Conservation (phyloP, 164 flowering plant species). For the Piper longum region DNA sequence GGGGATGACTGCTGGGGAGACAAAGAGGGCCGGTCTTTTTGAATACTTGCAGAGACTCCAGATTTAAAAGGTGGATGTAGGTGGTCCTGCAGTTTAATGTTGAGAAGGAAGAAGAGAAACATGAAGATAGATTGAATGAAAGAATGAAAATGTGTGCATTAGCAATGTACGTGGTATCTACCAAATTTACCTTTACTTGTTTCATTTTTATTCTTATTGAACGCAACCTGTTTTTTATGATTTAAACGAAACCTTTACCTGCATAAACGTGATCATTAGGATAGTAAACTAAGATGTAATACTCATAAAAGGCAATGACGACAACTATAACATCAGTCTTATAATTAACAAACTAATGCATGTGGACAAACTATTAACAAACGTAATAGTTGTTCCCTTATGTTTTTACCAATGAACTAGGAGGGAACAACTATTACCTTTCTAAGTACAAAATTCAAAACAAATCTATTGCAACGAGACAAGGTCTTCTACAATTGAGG, state of each 20-base stretch:
- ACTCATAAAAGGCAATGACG: too few relatives aligned
- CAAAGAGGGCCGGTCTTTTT: slow-evolving; percentile 37
- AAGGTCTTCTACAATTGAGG: too few relatives aligned
- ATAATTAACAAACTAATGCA: too few relatives aligned
- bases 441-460: too few relatives aligned
- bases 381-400: too few relatives aligned
- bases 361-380: too few relatives aligned
- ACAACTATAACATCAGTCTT: too few relatives aligned
- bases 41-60: slow-evolving; percentile 26
- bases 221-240: slow-evolving; percentile 57
- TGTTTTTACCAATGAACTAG: too few relatives aligned
- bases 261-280: slow-evolving; percentile 1
- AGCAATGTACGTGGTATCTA: background rate
- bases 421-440: too few relatives aligned
- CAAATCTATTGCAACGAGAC: too few relatives aligned
- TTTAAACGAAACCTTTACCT: slow-evolving; percentile 46
- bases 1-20: slow-evolving; percentile 73
- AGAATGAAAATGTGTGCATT: background rate
- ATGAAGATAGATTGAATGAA: background rate
- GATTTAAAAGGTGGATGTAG: slow-evolving; percentile 36
- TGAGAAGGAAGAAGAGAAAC: slow-evolving; percentile 1
- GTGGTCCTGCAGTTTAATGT: slow-evolving; percentile 32
- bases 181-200: slow-evolving; percentile 37
- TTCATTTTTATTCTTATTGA: slow-evolving; percentile 62
- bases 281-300: too few relatives aligned